Conservation (phyloP, 441 rosid species). For the Metrosideros polymorpha region DNA sequence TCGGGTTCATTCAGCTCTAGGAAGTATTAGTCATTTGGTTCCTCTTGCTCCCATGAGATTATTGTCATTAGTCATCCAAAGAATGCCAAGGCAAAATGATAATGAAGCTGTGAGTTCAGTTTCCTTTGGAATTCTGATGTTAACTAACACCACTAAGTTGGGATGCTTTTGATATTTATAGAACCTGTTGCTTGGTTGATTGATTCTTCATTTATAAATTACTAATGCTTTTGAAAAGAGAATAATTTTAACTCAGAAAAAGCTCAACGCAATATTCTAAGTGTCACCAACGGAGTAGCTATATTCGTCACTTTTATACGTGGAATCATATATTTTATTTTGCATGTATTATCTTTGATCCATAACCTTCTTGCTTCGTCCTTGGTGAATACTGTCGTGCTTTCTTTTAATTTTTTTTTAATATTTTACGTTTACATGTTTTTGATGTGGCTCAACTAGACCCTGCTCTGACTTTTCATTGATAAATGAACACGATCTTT, state of each 20-base stretch:
- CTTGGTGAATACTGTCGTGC: background rate
- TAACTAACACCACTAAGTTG: background rate
- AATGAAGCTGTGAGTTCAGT: constrained; percentile 44
- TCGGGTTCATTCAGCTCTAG: constrained; percentile 53
- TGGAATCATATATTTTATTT: background rate
- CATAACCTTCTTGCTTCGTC: background rate
- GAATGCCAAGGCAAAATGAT: constrained; percentile 39
- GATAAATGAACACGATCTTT: background rate
- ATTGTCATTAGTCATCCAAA: constrained; percentile 32
- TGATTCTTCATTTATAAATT: background rate
- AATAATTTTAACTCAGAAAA: background rate
- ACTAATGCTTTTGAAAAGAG: background rate
- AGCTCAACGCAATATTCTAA: background rate
- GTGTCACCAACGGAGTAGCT: background rate
- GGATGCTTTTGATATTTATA: background rate
- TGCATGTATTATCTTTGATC: background rate
- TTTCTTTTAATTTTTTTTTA: background rate
- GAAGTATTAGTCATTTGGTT: constrained; percentile 39
- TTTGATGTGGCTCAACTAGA: background rate
- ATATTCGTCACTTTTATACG: background rate
- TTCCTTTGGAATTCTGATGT: background rate
- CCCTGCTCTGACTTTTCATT: background rate
- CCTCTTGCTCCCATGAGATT: constrained; percentile 70
- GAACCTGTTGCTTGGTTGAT: background rate
- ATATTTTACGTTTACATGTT: background rate